A percentile compares a stretch with the other conserved stretches of the same genome.
phyloP scores from a whole-genome alignment of 1,284 basidiomycete genomes.

The Melampsora medusae region DNA sequence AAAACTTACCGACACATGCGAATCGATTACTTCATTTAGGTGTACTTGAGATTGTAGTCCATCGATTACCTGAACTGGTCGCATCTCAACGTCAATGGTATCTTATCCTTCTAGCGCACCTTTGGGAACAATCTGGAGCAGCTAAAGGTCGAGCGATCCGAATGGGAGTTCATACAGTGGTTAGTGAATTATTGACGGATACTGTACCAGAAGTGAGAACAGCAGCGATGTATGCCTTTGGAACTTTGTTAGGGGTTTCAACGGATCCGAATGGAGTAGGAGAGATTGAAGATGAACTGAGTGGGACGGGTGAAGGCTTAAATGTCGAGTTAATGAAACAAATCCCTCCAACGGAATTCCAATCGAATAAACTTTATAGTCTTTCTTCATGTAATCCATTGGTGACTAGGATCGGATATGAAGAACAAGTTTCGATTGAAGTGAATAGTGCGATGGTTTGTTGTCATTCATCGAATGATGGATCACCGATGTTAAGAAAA shows the following conservation, averaged over 20 bases:
- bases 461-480: conserved; percentile 43
- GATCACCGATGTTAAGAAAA: conserved; percentile 42
- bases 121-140: conserved; percentile 37
- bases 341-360: neutral
- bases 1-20: conserved; percentile 27
- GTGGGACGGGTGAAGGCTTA: neutral
- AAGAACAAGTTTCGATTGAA: conserved; percentile 42
- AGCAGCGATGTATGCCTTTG: conserved; percentile 42
- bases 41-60: conserved; percentile 32
- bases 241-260: conserved; percentile 39
- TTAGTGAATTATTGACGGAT: conserved; percentile 42
- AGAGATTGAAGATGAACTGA: neutral
- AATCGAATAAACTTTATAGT: conserved; percentile 31
- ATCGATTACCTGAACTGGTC: conserved; percentile 30
- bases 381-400: conserved; percentile 36
- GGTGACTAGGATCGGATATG: conserved; percentile 28
- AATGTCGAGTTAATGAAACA: neutral
- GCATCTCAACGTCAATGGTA: conserved; percentile 42
- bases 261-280: conserved; percentile 21
- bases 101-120: conserved; percentile 39
- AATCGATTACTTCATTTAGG: conserved; percentile 16
- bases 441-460: conserved; percentile 40
- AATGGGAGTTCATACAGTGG: conserved; percentile 45
- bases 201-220: conserved; percentile 43
- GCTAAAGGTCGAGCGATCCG: conserved; percentile 45